Evolutionary conservation across 2,329 filamentous ascomycete species (phyloP), one percentile per base, ranked within the genome.

Genomic region (Fusarium humuli): DNA sequence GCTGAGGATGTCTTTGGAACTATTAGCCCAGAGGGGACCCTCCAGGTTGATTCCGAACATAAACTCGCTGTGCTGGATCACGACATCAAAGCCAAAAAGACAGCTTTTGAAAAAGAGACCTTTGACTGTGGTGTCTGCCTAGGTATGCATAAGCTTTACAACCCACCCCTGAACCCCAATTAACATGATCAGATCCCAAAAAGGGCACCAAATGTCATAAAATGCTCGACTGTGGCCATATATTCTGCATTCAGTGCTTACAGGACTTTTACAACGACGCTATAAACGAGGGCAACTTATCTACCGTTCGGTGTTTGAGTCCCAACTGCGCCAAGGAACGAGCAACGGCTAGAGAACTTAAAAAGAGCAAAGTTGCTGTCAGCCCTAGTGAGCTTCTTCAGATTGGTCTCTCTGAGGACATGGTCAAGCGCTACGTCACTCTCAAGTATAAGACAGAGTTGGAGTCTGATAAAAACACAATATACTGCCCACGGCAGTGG

Each of bases 361-460:
- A 80, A 74, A 92, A 91, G 77, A 83, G 84, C 23, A 92, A 91
- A 73, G 87, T 87, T 2, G 87, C 90, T 13, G 83, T 98, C 69
- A 94, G 88, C 70, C 94, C 95, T 0, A 93, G 92, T 75, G 94
- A 98, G 80, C 86, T 98, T 44, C 83, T 94, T 7, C 90, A 93
- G 74, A 93, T 95, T 46, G 91, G 91, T 0, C 81, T 95, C 2
- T 83, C 89, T 4, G 87, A 91, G 62, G 89, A 92, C 18, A 87
- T 86, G 34, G 94, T 98, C 4, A 91, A 93, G 76, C 91, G 96
- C 58, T 99, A 97, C 78, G 92, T 97, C 7, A 90, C 90, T 40
- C 86, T 98, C 65, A 98, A 96, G 81, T 93, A 97, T 76, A 98
- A 98, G 82, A 93, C 92, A 70, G 92, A 94, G 78, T 88, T 98